Evolutionary conservation across 2,329 filamentous ascomycete species (phyloP), one percentile per base, ranked within the genome.

Genomic region (Sphaerostilbella broomeana): DNA sequence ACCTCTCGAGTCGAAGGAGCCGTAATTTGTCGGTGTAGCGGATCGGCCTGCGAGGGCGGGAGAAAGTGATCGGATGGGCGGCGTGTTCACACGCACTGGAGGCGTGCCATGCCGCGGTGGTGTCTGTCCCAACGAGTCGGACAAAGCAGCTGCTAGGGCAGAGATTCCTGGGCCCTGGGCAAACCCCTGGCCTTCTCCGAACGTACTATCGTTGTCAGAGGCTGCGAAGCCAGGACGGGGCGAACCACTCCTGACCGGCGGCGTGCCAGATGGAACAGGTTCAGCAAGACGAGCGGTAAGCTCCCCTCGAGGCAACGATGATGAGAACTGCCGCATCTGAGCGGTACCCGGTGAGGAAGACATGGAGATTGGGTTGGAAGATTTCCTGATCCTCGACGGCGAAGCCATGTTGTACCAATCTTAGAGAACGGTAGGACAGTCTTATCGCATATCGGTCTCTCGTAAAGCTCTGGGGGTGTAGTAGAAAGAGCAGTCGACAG

Each of bases 101-200:
- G 79, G 79, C 3, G 79, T 84, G 34, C 81, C 83, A 49, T 82
- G 78, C 31, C 79, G 73, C 26, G 83, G 79, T 13, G 85, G 83
- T 18, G 80, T 80, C 34, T 75, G 75, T 46, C 81, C 83, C 25
- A 84, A 66, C 9, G 81, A 84, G 51, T 83, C 80, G 44, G 84
- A 84, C 47, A 95, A 68, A n/a, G 87, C 90, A 18, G 86, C 85
- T 24, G 90, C 88, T 39, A 97, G 75, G 45, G 88, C 89, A 18
- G 90, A 95, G 34, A 88, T 77, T 17, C 87, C 87, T 6, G 87
- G 88, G 1, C 86, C 87, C 6, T 81, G 77, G 6, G 78, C 64
- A 35, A 77, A 82, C 16, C 77, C 74, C 47, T 69, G 77, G 38
- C 74, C 73, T 43, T 77, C 81, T 7, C 81, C 70, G 25, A 85